Evolutionary conservation across 2,329 filamentous ascomycete genomes (phyloP).

Genomic region (Cladophialophora psammophila): DNA sequence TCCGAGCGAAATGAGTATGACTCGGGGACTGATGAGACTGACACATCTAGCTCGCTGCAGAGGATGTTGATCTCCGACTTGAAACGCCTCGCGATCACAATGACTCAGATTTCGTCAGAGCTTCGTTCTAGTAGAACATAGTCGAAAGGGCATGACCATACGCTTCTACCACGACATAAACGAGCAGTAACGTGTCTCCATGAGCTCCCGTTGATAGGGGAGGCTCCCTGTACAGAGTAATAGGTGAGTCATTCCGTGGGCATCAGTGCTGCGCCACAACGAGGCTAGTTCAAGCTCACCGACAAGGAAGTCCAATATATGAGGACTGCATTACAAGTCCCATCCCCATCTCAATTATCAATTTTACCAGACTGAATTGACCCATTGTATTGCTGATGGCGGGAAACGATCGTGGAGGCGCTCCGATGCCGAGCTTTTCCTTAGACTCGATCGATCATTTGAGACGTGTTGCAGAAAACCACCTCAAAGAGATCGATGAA

Average conservation of each 20-base stretch:
- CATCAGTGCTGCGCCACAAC: slow-evolving; percentile 7
- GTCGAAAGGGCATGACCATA: not conserved
- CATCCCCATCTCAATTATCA: not conserved
- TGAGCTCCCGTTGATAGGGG: not conserved
- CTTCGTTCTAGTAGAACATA: not conserved
- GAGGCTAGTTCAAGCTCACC: not conserved
- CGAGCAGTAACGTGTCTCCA: not conserved
- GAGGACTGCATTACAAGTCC: not conserved
- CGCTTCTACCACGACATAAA: not conserved
- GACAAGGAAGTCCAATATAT: not conserved
- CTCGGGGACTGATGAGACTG: not conserved
- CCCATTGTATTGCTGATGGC: slow-evolving; percentile 8
- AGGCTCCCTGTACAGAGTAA: not conserved
- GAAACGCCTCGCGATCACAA: not conserved
- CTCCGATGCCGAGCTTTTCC: not conserved
- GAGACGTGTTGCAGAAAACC: slow-evolving; percentile 30
- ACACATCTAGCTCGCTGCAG: not conserved
- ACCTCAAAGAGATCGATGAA: slow-evolving; percentile 31
- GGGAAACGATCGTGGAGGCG: not conserved
- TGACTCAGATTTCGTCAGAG: not conserved
- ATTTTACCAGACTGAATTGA: not conserved
- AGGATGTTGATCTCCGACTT: not conserved
- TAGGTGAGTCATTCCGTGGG: slow-evolving; percentile 7
- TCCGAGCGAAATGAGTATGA: not conserved
- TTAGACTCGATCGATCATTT: slow-evolving; percentile 20